Conservation (phyloP, 116 monocot genomes). For the Trichopus zeylanicus region DNA sequence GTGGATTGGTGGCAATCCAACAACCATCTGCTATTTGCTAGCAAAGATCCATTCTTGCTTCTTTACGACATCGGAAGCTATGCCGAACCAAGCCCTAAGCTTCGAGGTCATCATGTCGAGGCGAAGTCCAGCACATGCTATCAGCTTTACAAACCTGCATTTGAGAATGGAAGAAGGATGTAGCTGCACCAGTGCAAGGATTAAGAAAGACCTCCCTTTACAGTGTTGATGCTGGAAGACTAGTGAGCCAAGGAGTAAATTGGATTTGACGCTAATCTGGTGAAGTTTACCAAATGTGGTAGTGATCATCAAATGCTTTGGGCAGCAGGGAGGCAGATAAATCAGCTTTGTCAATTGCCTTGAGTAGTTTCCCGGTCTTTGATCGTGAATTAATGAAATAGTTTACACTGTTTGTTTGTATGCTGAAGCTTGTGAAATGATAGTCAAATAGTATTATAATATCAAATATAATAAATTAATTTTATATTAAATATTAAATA, state of each 20-base stretch:
- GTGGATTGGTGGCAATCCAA: too few relatives aligned
- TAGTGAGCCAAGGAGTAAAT: constrained; percentile 32
- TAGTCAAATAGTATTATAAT: too few relatives aligned
- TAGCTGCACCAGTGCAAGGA: constrained; percentile 35
- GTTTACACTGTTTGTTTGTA: too few relatives aligned
- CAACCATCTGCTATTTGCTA: constrained; percentile 13
- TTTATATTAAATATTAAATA: too few relatives aligned
- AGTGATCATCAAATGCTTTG: constrained; percentile 8
- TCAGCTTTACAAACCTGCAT: constrained; percentile 27
- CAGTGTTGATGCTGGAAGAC: constrained; percentile 17
- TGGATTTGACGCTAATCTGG: constrained; percentile 41
- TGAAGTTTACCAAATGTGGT: constrained; percentile 1
- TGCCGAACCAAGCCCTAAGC: constrained; percentile 11
- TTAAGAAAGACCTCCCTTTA: constrained; percentile 29
- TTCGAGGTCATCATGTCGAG: constrained; percentile 27
- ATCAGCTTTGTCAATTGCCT: constrained; percentile 20
- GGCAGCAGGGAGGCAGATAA: constrained; percentile 33
- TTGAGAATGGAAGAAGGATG: constrained; percentile 17
- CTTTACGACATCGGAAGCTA: constrained; percentile 34
- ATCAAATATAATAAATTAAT: too few relatives aligned
- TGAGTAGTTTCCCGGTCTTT: too few relatives aligned
- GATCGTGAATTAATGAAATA: too few relatives aligned
- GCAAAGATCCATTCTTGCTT: too few relatives aligned
- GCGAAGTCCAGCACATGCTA: neutral
- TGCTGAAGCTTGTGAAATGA: too few relatives aligned